phyloP scores from a whole-genome alignment of 1,284 basidiomycete genomes.

The Ustilago bromivora region DNA sequence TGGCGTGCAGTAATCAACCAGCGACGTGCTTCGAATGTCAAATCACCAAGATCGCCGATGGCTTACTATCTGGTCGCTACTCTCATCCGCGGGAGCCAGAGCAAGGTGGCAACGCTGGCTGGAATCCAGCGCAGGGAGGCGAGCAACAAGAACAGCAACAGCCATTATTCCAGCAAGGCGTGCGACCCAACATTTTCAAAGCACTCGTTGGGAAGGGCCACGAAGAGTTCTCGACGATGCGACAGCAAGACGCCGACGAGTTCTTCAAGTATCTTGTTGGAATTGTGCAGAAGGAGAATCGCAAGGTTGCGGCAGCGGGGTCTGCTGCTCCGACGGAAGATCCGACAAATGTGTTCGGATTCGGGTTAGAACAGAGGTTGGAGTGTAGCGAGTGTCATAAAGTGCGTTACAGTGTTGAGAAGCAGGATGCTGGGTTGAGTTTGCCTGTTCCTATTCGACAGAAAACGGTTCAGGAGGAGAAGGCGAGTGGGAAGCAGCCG shows the following conservation, averaged over 20 bases:
- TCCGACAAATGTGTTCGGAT: constrained; percentile 82
- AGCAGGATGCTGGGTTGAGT: constrained; percentile 79
- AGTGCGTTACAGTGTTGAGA: constrained; percentile 89
- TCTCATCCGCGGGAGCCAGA: constrained; percentile 74
- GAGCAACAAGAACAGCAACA: constrained; percentile 19
- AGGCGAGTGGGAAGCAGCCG: constrained; percentile 71
- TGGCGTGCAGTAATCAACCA: constrained; percentile 78
- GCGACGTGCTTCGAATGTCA: constrained; percentile 93
- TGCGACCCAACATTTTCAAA: constrained; percentile 88
- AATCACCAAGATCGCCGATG: constrained; percentile 91
- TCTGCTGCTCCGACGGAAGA: constrained; percentile 37
- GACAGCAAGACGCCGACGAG: constrained; percentile 96
- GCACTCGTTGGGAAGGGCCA: constrained; percentile 90
- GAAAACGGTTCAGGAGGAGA: constrained; percentile 14
- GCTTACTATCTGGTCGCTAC: constrained; percentile 91
- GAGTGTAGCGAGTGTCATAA: constrained; percentile 80
- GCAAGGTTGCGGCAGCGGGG: constrained; percentile 17
- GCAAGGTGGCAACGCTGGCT: constrained; percentile 10
- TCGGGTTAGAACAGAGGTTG: constrained; percentile 76
- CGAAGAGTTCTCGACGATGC: constrained; percentile 94
- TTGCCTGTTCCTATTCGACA: constrained; percentile 77
- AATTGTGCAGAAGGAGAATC: constrained; percentile 74
- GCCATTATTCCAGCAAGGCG: constrained; percentile 81
- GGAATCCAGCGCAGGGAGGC: constrained; percentile 16
- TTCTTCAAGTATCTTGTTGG: constrained; percentile 87